These are phyloP conservation scores for Pistacia integerrima DNA, from an alignment of 345 rosid species.

Conservation along the genomic window DNA sequence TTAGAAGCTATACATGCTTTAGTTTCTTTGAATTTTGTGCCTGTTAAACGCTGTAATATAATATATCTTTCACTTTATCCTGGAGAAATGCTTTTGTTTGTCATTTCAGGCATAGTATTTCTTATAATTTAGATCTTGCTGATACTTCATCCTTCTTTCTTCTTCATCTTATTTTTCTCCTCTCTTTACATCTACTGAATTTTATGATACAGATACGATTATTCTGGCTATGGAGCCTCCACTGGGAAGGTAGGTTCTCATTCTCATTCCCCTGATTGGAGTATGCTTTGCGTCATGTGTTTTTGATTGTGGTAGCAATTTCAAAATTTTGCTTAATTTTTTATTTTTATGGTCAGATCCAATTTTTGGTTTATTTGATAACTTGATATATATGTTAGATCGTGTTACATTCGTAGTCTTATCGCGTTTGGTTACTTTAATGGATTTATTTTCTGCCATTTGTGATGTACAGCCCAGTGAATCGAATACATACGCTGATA, in stretches of 20 bases:
- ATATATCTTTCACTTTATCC: constrained; percentile 11
- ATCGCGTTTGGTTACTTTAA: neutral
- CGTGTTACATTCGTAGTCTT: neutral
- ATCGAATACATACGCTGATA: constrained; percentile 88
- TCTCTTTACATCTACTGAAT: neutral
- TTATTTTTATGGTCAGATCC: neutral
- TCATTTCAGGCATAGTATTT: constrained; percentile 26
- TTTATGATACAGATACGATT: constrained; percentile 74
- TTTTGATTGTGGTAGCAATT: neutral
- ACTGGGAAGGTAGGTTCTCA: constrained; percentile 78
- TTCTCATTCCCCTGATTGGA: constrained; percentile 14
- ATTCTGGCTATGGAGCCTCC: constrained; percentile 98
- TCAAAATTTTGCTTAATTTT: neutral
- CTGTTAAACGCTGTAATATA: constrained; percentile 16
- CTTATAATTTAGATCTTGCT: constrained; percentile 15
- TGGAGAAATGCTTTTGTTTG: constrained; percentile 19
- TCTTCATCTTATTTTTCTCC: neutral
- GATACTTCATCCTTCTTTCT: neutral
- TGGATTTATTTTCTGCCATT: constrained; percentile 2
- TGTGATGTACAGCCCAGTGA: constrained; percentile 79
- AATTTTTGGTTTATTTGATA: neutral
- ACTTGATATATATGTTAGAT: too few relatives aligned
- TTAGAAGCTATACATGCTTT: constrained; percentile 8
- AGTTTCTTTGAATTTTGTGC: constrained; percentile 30
- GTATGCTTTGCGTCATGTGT: neutral